phyloP scores from a whole-genome alignment of 164 flowering plant genomes.

The Macadamia integrifolia region DNA sequence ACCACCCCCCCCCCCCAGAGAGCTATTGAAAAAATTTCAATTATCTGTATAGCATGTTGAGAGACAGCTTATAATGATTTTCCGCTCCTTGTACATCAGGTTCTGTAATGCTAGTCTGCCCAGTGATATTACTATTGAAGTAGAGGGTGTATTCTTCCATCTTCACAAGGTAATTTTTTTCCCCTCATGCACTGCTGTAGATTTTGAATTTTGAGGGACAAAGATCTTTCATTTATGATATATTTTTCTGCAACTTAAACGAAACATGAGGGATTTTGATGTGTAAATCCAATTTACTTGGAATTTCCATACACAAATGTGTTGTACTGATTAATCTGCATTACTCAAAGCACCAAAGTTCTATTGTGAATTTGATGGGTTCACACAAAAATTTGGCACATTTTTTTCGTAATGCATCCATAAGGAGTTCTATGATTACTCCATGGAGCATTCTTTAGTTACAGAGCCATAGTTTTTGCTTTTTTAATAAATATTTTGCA shows the following conservation, averaged over 20 bases:
- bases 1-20: not conserved
- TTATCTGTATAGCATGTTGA: not conserved
- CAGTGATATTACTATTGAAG: slow-evolving; percentile 56
- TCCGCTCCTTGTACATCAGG: slow-evolving; percentile 35
- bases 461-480: too few species aligned
- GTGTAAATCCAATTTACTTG: too few species aligned
- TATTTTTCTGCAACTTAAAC: too few species aligned
- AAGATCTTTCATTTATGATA: not conserved
- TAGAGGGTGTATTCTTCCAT: slow-evolving; percentile 60
- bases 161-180: slow-evolving; percentile 67
- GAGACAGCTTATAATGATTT: not conserved
- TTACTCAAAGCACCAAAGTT: not conserved
- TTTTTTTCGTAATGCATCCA: not conserved
- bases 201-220: slow-evolving; percentile 1
- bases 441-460: too few species aligned
- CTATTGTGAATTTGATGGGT: not conserved
- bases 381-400: not conserved
- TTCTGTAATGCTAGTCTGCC: slow-evolving; percentile 66
- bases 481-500: too few species aligned
- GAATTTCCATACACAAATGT: not conserved
- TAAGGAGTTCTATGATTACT: too few species aligned
- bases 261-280: not conserved
- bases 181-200: too few species aligned
- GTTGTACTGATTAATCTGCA: not conserved
- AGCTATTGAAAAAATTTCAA: not conserved